A percentile compares a stretch with the other conserved stretches of the same genome.
Evolutionary conservation across 352 stramenopile species (phyloP).

Genomic region (Globisporangium emineosum): DNA sequence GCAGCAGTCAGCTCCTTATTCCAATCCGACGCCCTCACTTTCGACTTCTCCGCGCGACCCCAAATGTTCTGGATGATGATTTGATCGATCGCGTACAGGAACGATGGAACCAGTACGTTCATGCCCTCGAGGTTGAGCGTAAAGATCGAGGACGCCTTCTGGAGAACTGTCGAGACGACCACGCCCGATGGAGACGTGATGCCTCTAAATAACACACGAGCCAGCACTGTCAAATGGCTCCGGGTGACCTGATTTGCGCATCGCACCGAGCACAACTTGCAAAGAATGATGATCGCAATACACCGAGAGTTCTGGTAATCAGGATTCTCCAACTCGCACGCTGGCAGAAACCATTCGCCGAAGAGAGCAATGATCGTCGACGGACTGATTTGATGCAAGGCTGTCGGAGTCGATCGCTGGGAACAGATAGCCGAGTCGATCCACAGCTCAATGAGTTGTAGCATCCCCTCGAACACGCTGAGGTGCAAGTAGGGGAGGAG

Average conservation of each 20-base stretch:
- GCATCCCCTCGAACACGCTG: conserved; percentile 69
- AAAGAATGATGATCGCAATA: conserved; percentile 73
- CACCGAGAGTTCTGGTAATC: conserved; percentile 81
- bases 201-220: conserved; percentile 69
- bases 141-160: conserved; percentile 73
- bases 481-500: conserved; percentile 64
- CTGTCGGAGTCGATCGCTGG: conserved; percentile 45
- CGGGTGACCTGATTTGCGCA: conserved; percentile 59
- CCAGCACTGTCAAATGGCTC: conserved; percentile 60
- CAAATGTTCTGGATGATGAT: conserved; percentile 85
- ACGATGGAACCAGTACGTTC: conserved; percentile 74
- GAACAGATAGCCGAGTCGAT: conserved; percentile 76
- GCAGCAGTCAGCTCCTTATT: conserved; percentile 77
- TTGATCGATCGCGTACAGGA: conserved; percentile 78
- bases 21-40: conserved; percentile 73
- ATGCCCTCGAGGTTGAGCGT: conserved; percentile 76
- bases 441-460: conserved; percentile 77
- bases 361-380: conserved; percentile 84
- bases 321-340: conserved; percentile 64
- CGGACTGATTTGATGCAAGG: conserved; percentile 69
- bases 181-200: conserved; percentile 71
- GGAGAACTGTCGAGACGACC: conserved; percentile 77
- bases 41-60: conserved; percentile 58
- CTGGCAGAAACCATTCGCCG: conserved; percentile 82
- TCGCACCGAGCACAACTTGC: conserved; percentile 71